Evolutionary conservation across 1,139 yeast species (phyloP).

Genomic region (Diutina siamensis): DNA sequence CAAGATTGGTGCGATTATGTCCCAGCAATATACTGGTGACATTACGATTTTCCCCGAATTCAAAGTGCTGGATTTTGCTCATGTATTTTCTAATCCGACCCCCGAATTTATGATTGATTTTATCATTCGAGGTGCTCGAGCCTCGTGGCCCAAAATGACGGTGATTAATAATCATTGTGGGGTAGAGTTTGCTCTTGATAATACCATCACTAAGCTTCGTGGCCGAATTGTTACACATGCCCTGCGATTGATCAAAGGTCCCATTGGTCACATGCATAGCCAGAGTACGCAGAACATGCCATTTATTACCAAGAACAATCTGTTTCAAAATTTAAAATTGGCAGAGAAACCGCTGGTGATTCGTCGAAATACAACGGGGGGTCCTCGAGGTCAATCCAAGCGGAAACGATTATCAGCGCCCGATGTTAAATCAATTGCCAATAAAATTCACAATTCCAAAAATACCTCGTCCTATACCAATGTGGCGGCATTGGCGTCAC

Average conservation of each 20-base stretch:
- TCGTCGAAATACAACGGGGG: constrained; percentile 1
- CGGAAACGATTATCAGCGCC: not conserved
- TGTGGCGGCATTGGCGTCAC: not conserved
- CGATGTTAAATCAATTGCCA: not conserved
- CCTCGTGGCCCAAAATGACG: constrained; percentile 88
- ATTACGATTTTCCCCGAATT: constrained; percentile 82
- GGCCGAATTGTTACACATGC: constrained; percentile 46
- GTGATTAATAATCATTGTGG: constrained; percentile 82
- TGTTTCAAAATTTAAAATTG: not conserved
- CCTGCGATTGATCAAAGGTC: constrained; percentile 1
- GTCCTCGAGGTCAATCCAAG: not conserved
- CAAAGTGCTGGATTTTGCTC: constrained; percentile 43
- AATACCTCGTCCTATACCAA: not conserved
- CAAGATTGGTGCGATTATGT: constrained; percentile 60
- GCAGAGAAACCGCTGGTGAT: not conserved
- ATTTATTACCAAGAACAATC: not conserved
- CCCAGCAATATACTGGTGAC: constrained; percentile 88
- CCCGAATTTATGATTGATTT: constrained; percentile 62
- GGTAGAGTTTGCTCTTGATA: constrained; percentile 77
- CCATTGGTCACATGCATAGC: not conserved
- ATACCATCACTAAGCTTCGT: constrained; percentile 56
- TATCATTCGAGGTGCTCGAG: constrained; percentile 72
- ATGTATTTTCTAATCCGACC: constrained; percentile 69
- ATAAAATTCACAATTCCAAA: too few relatives aligned
- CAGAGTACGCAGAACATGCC: not conserved